A percentile compares a stretch with the other conserved stretches of the same genome.
Evolutionary conservation across 441 rosid species (phyloP).

Genomic region (Populus hybrid): DNA sequence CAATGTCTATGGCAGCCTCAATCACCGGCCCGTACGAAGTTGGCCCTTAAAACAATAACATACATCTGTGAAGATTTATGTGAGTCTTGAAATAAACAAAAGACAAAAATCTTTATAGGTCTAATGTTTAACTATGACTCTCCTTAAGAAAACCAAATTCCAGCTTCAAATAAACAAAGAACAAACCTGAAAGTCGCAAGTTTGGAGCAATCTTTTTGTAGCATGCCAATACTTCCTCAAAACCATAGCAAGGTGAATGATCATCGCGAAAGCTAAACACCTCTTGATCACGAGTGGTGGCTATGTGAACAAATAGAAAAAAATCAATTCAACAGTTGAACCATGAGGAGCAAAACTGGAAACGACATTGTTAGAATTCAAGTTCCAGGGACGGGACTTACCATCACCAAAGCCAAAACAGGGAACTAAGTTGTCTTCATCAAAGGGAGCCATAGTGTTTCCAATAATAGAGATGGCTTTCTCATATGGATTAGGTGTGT

Average conservation of each 20-base stretch:
- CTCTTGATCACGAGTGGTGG: slow-evolving; percentile 69
- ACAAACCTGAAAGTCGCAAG: slow-evolving; percentile 61
- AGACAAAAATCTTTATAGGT: background rate
- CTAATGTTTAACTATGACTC: background rate
- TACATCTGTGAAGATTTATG: slow-evolving; percentile 8
- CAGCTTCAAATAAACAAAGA: background rate
- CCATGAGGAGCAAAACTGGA: background rate
- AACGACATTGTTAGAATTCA: background rate
- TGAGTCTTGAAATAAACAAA: slow-evolving; percentile 6
- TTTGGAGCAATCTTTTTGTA: slow-evolving; percentile 58
- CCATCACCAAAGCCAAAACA: slow-evolving; percentile 92
- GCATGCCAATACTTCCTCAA: slow-evolving; percentile 78
- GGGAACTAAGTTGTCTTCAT: slow-evolving; percentile 81
- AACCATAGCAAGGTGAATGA: slow-evolving; percentile 72
- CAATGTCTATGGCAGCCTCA: slow-evolving; percentile 74
- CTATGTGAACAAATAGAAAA: slow-evolving; percentile 21
- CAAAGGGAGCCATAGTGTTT: slow-evolving; percentile 77
- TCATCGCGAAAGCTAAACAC: slow-evolving; percentile 75
- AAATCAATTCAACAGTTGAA: slow-evolving; percentile 8
- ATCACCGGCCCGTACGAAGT: slow-evolving; percentile 80
- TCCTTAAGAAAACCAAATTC: background rate
- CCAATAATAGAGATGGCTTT: slow-evolving; percentile 76
- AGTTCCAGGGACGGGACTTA: slow-evolving; percentile 16
- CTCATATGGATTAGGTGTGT: slow-evolving; percentile 69
- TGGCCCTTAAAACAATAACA: slow-evolving; percentile 53